Percentiles rank a stretch among this genome's conserved stretches.
Evolutionary conservation across 768 basidiomycete species (phyloP).

Genomic region (Leccinum variicolor): DNA sequence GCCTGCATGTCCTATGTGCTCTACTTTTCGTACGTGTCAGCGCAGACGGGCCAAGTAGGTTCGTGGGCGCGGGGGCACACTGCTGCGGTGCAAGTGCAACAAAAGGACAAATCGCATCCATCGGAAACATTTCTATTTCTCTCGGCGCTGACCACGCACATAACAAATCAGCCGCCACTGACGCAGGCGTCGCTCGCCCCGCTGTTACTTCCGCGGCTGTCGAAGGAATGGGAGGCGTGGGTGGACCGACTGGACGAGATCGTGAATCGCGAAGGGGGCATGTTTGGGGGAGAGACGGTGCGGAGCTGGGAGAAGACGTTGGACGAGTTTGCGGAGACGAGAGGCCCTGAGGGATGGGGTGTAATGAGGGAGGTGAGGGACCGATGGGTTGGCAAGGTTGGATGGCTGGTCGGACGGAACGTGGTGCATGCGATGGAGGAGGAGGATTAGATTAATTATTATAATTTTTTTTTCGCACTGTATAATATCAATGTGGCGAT

Average conservation of each 20-base stretch:
- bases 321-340: conserved; percentile 60
- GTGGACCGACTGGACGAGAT: conserved; percentile 62
- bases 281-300: conserved; percentile 76
- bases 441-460: conserved; percentile 13
- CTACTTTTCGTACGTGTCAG: conserved; percentile 67
- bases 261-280: conserved; percentile 70
- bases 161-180: conserved; percentile 65
- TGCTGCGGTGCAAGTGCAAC: conserved; percentile 45
- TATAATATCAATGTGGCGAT: conserved; percentile 9
- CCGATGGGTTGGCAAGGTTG: conserved; percentile 69
- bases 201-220: conserved; percentile 58
- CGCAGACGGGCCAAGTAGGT: conserved; percentile 20
- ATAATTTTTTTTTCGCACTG: background rate
- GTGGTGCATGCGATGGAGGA: conserved; percentile 32
- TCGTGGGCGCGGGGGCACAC: conserved; percentile 38
- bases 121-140: conserved; percentile 74
- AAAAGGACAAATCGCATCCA: conserved; percentile 67
- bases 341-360: conserved; percentile 39
- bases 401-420: conserved; percentile 66
- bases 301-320: conserved; percentile 65
- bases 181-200: conserved; percentile 57
- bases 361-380: conserved; percentile 50
- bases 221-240: conserved; percentile 80
- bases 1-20: conserved; percentile 79
- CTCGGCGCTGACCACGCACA: conserved; percentile 61